Percentiles rank a stretch among this genome's conserved stretches.
These are phyloP conservation scores for Hypoxylon trugodes DNA, from an alignment of 495 filamentous ascomycete genomes.

Conservation along the genomic window DNA sequence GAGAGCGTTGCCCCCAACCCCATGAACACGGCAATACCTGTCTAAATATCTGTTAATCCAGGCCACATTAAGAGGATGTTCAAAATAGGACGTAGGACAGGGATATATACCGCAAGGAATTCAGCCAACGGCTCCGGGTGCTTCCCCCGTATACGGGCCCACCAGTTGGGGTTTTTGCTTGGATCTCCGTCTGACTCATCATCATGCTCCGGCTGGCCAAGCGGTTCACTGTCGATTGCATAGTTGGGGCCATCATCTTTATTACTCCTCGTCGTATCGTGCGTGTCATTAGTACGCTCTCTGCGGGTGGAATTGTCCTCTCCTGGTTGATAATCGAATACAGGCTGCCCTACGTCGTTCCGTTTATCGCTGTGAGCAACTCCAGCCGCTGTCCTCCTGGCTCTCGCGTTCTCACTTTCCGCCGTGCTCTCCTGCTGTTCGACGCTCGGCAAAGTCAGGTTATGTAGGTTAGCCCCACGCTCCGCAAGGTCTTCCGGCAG, in stretches of 20 bases:
- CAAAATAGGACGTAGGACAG: neutral
- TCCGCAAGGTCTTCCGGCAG: conserved; percentile 27
- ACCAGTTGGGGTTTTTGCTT: conserved; percentile 61
- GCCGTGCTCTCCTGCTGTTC: neutral
- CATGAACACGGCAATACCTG: conserved; percentile 46
- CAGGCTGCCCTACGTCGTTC: conserved; percentile 37
- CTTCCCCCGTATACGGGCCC: conserved; percentile 61
- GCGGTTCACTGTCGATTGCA: conserved; percentile 39
- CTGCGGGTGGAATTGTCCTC: conserved; percentile 18
- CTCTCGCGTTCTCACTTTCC: neutral
- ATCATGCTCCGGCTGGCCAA: conserved; percentile 25
- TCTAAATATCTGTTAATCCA: conserved; percentile 25
- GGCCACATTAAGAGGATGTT: neutral
- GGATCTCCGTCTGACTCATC: conserved; percentile 52
- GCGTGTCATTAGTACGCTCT: conserved; percentile 28
- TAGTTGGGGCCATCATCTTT: conserved; percentile 3
- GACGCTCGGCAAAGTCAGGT: neutral
- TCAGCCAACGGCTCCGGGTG: conserved; percentile 62
- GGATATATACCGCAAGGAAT: conserved; percentile 55
- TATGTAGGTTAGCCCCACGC: neutral
- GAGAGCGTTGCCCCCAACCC: conserved; percentile 59
- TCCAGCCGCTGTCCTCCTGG: conserved; percentile 25
- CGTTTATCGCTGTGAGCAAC: conserved; percentile 17
- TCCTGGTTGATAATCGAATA: conserved; percentile 36
- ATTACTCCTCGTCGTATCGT: conserved; percentile 10